Evolutionary conservation across 306 rosid genomes (phyloP), one percentile per base, ranked within the genome.

Genomic region (Gillenia trifoliata): DNA sequence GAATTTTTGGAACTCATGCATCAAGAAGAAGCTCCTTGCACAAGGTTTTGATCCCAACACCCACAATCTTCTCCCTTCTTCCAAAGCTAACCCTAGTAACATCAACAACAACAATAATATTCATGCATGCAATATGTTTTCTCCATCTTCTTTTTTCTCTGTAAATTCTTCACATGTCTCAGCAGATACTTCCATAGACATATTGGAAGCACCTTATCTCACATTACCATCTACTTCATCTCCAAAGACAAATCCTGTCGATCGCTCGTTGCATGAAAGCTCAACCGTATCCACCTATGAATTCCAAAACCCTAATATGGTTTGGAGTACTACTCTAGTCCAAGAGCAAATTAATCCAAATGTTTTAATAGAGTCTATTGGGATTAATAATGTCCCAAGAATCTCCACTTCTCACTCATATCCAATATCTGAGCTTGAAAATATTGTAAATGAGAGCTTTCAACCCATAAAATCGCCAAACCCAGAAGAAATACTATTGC

Each of bases 21-120:
- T 90, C 40, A 93, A 93, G 75, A 93, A 93, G 77, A 93, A 93
- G 79, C 93, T 93, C 41, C 77, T 93, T 30, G 85, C 97, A 4
- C 93, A 81, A 67, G 98, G 98, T 55, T 79, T 93, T 45, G 98
- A 93, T 74, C 98, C 98, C 68, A 91, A 85, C 80, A 93, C 98
- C 13, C 98, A 93, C 78, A 93, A 66, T 82, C 91, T 86, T 16
- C 89, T 89, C 38, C 68, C 84, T 49, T 68, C 76, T 26, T 13
- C 41, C 33, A 82, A 77, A 60, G 11, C 62, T 8, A 64, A 5
- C 64, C 52, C 45, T 15, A 30, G 17, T 30, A 67, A 34, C 7
- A n/a, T 5, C 23, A 41, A 11, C 3, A 59, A 66, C 22, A 60
- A 20, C 29, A 55, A 41, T 66, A 33, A 6, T 68, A 49, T 11